Conservation (phyloP, 2,329 filamentous ascomycete species). For the Epichloe hybrida region DNA sequence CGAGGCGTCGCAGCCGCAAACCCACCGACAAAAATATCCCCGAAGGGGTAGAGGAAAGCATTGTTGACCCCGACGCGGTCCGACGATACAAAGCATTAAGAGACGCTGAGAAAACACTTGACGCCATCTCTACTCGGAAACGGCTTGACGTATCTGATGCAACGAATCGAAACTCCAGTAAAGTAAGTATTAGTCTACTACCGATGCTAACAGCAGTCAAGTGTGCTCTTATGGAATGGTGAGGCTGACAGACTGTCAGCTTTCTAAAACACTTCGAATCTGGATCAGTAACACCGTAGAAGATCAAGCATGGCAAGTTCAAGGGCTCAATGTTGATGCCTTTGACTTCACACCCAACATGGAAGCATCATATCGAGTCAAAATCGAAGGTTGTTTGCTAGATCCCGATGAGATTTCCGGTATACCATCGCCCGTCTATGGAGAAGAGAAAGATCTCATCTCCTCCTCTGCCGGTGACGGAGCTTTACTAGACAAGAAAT, state of each 20-base stretch:
- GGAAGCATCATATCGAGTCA: conserved; percentile 75
- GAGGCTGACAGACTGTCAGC: conserved; percentile 27
- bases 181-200: conserved; percentile 29
- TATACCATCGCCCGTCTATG: not conserved
- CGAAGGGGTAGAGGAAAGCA: conserved; percentile 71
- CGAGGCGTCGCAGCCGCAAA: conserved; percentile 71
- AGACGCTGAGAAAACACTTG: conserved; percentile 75
- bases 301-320: conserved; percentile 83
- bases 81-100: conserved; percentile 71
- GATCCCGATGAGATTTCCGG: conserved; percentile 43
- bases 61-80: conserved; percentile 64
- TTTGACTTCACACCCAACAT: conserved; percentile 71
- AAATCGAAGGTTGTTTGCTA: conserved; percentile 77
- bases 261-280: conserved; percentile 73
- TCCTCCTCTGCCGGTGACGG: not conserved
- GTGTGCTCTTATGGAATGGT: not conserved
- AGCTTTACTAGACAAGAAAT: conserved; percentile 8
- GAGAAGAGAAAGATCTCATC: not conserved
- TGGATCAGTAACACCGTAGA: conserved; percentile 94
- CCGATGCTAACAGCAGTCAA: not conserved
- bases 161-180: conserved; percentile 44
- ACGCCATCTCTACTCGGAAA: conserved; percentile 90
- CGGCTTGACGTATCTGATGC: conserved; percentile 55
- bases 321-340: conserved; percentile 52
- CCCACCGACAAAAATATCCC: conserved; percentile 93